Percentiles rank a stretch among this genome's conserved stretches.
Evolutionary conservation across 441 rosid species (phyloP).

Genomic region (Gossypium gossypioides): DNA sequence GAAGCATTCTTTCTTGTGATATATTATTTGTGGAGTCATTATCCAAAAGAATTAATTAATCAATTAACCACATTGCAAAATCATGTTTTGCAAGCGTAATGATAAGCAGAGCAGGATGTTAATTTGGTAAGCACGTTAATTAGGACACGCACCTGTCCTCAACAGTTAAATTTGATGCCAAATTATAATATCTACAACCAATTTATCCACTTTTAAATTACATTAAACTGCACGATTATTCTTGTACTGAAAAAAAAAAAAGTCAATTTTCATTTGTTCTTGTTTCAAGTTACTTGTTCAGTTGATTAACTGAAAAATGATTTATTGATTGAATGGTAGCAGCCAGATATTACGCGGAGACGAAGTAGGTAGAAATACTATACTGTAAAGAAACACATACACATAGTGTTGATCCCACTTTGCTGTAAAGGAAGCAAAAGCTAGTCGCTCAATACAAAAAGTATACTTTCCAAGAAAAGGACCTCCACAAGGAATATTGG

Average conservation of each 20-base stretch:
- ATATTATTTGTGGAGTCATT: background rate
- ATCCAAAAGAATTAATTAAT: background rate
- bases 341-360: background rate
- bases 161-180: background rate
- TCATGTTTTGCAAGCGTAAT: background rate
- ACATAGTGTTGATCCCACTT: conserved; percentile 21
- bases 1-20: background rate
- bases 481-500: conserved; percentile 14
- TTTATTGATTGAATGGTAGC: background rate
- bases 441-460: background rate
- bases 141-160: background rate
- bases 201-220: background rate
- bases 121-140: background rate
- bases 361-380: background rate
- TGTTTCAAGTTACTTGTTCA: background rate
- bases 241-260: too few relatives aligned
- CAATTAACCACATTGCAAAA: background rate
- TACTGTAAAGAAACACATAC: background rate
- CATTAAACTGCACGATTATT: background rate
- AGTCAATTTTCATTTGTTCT: background rate
- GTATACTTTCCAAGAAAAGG: conserved; percentile 12
- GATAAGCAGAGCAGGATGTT: background rate
- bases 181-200: background rate
- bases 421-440: background rate
- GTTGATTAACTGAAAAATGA: background rate